Percentiles rank a stretch among this genome's conserved stretches.
These are phyloP conservation scores for Komagataella pseudopastoris DNA, from an alignment of 805 yeast genomes.

Conservation along the genomic window DNA sequence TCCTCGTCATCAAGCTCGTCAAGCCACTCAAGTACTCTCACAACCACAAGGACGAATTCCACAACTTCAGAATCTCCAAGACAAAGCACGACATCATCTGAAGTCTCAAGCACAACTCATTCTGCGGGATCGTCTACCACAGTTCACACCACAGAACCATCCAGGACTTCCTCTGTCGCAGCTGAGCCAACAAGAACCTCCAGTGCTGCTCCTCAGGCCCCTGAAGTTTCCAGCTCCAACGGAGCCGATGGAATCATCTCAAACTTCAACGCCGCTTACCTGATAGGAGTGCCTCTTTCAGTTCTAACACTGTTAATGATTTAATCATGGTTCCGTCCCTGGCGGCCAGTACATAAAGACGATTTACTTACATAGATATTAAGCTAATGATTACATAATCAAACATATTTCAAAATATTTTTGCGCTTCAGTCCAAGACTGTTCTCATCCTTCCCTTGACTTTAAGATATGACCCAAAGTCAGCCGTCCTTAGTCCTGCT, in stretches of 20 bases:
- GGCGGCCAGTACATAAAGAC: background rate
- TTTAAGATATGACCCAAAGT: constrained; percentile 1
- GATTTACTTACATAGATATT: background rate
- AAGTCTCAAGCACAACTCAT: background rate
- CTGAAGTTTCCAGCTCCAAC: background rate
- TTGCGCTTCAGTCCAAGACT: too few species aligned
- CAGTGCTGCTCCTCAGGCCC: background rate
- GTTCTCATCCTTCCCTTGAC: background rate
- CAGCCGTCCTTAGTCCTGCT: constrained; percentile 36
- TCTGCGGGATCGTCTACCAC: background rate
- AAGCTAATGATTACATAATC: background rate
- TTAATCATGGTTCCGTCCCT: background rate
- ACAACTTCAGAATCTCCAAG: background rate
- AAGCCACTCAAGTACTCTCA: too few species aligned
- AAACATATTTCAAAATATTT: background rate
- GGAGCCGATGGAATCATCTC: background rate
- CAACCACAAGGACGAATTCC: background rate
- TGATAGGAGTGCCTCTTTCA: background rate
- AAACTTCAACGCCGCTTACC: background rate
- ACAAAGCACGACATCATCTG: background rate
- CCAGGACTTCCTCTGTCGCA: background rate
- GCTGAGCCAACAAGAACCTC: background rate
- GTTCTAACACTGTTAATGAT: background rate
- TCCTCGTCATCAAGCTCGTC: too few species aligned
- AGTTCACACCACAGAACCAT: background rate